phyloP scores from a whole-genome alignment of 1,284 basidiomycete species.

The Ustilago shanxiensis region DNA sequence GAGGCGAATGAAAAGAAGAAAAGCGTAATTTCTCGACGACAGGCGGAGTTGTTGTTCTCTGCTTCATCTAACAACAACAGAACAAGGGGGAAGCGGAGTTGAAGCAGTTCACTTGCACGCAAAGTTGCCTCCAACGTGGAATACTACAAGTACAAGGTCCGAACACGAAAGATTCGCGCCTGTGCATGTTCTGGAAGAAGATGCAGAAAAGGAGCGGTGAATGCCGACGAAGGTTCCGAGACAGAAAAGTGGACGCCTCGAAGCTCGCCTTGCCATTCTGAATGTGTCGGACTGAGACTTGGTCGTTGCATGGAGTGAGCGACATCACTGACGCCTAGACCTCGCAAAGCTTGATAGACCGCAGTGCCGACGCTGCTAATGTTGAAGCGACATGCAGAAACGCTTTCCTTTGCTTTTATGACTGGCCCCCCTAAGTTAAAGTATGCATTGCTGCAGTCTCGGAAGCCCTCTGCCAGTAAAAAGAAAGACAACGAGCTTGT shows the following conservation, averaged over 20 bases:
- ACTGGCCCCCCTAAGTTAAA: not conserved
- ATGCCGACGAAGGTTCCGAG: constrained; percentile 5
- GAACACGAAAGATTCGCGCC: not conserved
- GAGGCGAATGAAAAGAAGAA: constrained; percentile 2
- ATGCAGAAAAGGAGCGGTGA: not conserved
- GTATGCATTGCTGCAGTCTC: not conserved
- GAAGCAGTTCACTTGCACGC: not conserved
- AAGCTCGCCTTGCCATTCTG: not conserved
- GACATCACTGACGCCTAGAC: not conserved
- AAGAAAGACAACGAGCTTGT: not conserved
- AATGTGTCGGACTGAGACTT: not conserved
- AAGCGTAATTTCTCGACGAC: constrained; percentile 4
- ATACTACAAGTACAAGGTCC: too few relatives aligned
- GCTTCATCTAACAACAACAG: not conserved
- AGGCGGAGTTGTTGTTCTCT: constrained; percentile 5
- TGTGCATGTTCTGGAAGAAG: not conserved
- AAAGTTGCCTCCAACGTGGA: too few relatives aligned
- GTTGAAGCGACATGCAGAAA: not conserved
- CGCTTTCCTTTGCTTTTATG: not conserved
- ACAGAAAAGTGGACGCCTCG: not conserved
- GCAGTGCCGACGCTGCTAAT: not conserved
- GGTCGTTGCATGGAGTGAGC: not conserved
- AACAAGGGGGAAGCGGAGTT: not conserved
- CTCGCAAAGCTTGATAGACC: not conserved
- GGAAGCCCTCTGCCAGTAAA: not conserved